Percentiles rank a stretch among this genome's conserved stretches.
Conservation (phyloP, 768 basidiomycete species). For the Leccinum uliginosum region DNA sequence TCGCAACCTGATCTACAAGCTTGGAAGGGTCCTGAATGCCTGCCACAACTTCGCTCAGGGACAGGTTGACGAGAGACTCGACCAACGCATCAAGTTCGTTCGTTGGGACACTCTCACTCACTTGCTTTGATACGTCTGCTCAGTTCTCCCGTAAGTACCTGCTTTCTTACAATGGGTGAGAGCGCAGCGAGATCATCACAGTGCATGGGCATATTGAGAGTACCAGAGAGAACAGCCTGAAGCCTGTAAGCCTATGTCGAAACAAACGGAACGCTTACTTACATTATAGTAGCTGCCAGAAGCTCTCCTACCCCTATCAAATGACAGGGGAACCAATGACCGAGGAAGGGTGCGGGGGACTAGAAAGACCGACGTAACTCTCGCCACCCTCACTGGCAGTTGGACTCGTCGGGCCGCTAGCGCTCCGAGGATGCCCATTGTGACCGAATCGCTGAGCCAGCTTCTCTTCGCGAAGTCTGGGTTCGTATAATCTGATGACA, state of each 20-base stretch:
- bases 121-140: constrained; percentile 65
- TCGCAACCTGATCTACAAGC: too few relatives aligned
- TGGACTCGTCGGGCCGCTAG: constrained; percentile 83
- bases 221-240: constrained; percentile 78
- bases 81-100: constrained; percentile 63
- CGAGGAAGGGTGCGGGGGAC: constrained; percentile 55
- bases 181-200: constrained; percentile 79
- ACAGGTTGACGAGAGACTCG: too few relatives aligned
- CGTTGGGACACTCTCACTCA: constrained; percentile 46
- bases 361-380: constrained; percentile 67
- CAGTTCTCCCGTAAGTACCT: constrained; percentile 80
- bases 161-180: constrained; percentile 83
- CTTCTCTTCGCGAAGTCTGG: constrained; percentile 89
- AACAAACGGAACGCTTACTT: constrained; percentile 16
- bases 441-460: constrained; percentile 76
- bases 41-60: too few relatives aligned
- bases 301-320: constrained; percentile 66
- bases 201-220: constrained; percentile 74
- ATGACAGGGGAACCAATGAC: constrained; percentile 55
- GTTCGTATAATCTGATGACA: constrained; percentile 85
- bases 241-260: constrained; percentile 1
- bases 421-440: constrained; percentile 74
- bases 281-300: constrained; percentile 88
- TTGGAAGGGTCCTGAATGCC: too few relatives aligned
- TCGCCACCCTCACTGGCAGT: constrained; percentile 80